Percentiles rank a stretch among this genome's conserved stretches.
phyloP scores from a whole-genome alignment of 257 asterid species.

The Plectranthus barbatus region DNA sequence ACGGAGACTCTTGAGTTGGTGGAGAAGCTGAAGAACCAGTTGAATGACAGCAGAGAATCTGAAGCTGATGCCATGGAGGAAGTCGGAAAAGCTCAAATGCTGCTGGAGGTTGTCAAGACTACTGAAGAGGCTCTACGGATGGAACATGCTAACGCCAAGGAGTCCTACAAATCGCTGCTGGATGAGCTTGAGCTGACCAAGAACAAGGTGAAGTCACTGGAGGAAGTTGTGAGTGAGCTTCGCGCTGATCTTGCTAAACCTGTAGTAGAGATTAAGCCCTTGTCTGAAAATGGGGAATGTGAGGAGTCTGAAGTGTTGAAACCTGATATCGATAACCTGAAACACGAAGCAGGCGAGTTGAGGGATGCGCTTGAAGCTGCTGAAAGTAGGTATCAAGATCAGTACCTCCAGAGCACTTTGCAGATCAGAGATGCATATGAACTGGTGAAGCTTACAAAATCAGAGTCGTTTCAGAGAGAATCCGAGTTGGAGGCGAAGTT shows the following conservation, averaged over 20 bases:
- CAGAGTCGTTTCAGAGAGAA: conserved; percentile 36
- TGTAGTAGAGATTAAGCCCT: conserved; percentile 4
- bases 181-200: conserved; percentile 58
- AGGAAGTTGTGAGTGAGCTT: conserved; percentile 46
- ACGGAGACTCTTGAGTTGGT: conserved; percentile 43
- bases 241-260: conserved; percentile 27
- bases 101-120: conserved; percentile 46
- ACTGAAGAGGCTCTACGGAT: conserved; percentile 39
- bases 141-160: conserved; percentile 39
- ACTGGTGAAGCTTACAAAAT: conserved; percentile 45
- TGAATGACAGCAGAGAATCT: conserved; percentile 50
- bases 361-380: conserved; percentile 61
- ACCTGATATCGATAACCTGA: conserved; percentile 27
- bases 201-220: conserved; percentile 35
- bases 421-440: conserved; percentile 61
- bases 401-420: conserved; percentile 49
- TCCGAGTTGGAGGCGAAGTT: conserved; percentile 47
- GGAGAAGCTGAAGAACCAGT: conserved; percentile 49
- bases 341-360: conserved; percentile 36
- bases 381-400: conserved; percentile 57
- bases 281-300: conserved; percentile 5
- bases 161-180: conserved; percentile 33
- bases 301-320: conserved; percentile 17
- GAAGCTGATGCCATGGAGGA: conserved; percentile 57
- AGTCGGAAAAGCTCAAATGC: conserved; percentile 41